Conservation (phyloP, 495 filamentous ascomycete genomes). For the Penicillium riverlandense region DNA sequence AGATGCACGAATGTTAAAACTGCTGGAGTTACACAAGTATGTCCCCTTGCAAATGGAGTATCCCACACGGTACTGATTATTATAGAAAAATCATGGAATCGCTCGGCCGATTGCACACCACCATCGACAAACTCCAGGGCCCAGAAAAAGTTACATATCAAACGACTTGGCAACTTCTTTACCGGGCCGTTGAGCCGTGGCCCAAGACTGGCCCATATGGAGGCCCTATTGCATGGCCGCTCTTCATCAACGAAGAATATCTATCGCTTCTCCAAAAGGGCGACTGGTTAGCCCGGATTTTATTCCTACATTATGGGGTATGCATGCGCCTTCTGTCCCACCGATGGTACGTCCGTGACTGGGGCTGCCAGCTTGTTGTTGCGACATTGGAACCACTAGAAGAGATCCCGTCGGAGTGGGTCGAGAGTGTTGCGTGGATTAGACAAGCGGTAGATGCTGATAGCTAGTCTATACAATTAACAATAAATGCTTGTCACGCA, state of each 20-base stretch:
- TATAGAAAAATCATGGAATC: slow-evolving; percentile 17
- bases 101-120: slow-evolving; percentile 9
- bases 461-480: not conserved
- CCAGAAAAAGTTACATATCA: slow-evolving; percentile 13
- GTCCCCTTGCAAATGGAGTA: not conserved
- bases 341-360: slow-evolving; percentile 32
- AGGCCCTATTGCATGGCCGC: slow-evolving; percentile 30
- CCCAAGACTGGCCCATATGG: slow-evolving; percentile 24
- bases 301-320: slow-evolving; percentile 31
- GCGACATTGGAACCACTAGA: slow-evolving; percentile 20
- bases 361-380: slow-evolving; percentile 29
- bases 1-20: slow-evolving; percentile 1
- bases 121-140: slow-evolving; percentile 9
- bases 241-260: slow-evolving; percentile 24
- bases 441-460: slow-evolving; percentile 15
- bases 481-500: too few relatives aligned
- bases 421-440: slow-evolving; percentile 27
- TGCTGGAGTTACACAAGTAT: slow-evolving; percentile 17
- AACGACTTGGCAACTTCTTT: slow-evolving; percentile 21
- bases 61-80: not conserved
- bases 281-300: slow-evolving; percentile 30
- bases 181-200: slow-evolving; percentile 26
- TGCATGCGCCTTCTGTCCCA: slow-evolving; percentile 29
- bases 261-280: slow-evolving; percentile 19
- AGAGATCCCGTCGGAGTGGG: slow-evolving; percentile 25